Base-by-base conservation (phyloP, 768 basidiomycete genomes). In the Tricholoma bakamatsutake region DNA sequence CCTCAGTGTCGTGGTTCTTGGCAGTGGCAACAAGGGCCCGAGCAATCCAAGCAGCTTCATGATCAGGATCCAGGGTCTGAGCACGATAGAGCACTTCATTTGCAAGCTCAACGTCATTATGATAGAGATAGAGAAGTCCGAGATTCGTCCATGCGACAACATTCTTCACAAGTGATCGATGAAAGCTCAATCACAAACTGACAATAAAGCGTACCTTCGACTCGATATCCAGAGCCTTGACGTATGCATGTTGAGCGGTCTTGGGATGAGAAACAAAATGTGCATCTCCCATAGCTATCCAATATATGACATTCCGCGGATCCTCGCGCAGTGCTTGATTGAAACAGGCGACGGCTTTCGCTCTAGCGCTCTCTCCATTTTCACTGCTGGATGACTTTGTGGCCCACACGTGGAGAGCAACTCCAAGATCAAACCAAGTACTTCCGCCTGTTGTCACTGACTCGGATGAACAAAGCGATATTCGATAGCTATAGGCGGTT, bases 61-160 rank as follows among this genome's bases (percentile, higher is more conserved):
- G 88, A 64, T 98, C 96, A 6, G 96, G 92, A 73, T 98, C 94
- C 43, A 94, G 77, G 15, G 88, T 85, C 67, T 98, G 97, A 9
- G 95, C 93, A 55, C 85, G 85, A 63, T 85, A 79, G 61, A 99
- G 83, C 1, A 90, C 87, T 64, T 94, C 85, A 60, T 87, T 88
- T 0, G 96, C 92, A 31, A 98, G 74, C 50, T 93, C 88, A 1
- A 78, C 62, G 69, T 98, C 96, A 18, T 77, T 76, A 60, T 95
- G 78, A 54, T 88, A 73, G 24, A 94, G 76, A 69, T 92, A 98
- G 39, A 99, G 74, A 33, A 98, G 73, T 1, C 95, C 97, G 7
- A 98, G 77, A 64, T 87, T 92, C 2, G 88, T 81, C 97, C 97
- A 98, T 0, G 85, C 80, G 12, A 71, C 61, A 30, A 85, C 84